Conservation (phyloP, 257 asterid genomes). For the Lavandula angustifolia region DNA sequence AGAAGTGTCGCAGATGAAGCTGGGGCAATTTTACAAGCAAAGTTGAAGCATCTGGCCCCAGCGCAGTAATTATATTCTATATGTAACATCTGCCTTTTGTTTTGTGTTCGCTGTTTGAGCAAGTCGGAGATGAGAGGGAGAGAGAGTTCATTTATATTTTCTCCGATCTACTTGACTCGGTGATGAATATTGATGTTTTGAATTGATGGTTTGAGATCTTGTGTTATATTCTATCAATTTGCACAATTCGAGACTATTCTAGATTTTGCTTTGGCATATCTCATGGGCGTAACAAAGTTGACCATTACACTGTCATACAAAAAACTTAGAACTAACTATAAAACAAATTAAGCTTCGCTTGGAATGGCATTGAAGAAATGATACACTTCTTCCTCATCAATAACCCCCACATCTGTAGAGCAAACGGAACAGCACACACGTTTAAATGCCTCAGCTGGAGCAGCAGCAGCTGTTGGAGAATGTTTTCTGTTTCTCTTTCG, state of each 20-base stretch:
- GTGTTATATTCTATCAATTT: neutral
- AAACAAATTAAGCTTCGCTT: slow-evolving; percentile 58
- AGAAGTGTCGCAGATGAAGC: slow-evolving; percentile 79
- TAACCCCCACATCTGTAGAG: slow-evolving; percentile 76
- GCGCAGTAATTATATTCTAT: slow-evolving; percentile 35
- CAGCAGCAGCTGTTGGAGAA: slow-evolving; percentile 24
- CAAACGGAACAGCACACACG: slow-evolving; percentile 75
- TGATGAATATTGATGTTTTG: neutral
- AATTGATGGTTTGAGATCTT: neutral
- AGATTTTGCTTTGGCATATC: too few species aligned
- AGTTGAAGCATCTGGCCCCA: slow-evolving; percentile 59
- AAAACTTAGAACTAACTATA: neutral
- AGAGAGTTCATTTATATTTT: too few species aligned
- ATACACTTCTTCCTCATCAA: slow-evolving; percentile 81
- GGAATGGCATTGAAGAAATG: slow-evolving; percentile 81
- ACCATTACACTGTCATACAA: too few species aligned
- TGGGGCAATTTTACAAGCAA: slow-evolving; percentile 73
- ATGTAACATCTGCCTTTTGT: slow-evolving; percentile 7
- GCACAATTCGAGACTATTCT: too few species aligned
- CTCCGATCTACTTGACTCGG: neutral
- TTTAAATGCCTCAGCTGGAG: slow-evolving; percentile 41
- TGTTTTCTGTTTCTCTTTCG: slow-evolving; percentile 56
- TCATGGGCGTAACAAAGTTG: too few species aligned
- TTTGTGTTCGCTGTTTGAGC: too few species aligned
- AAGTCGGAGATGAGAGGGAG: too few species aligned